Conservation (phyloP, 1,284 basidiomycete species). For the Austropuccinia psidii region DNA sequence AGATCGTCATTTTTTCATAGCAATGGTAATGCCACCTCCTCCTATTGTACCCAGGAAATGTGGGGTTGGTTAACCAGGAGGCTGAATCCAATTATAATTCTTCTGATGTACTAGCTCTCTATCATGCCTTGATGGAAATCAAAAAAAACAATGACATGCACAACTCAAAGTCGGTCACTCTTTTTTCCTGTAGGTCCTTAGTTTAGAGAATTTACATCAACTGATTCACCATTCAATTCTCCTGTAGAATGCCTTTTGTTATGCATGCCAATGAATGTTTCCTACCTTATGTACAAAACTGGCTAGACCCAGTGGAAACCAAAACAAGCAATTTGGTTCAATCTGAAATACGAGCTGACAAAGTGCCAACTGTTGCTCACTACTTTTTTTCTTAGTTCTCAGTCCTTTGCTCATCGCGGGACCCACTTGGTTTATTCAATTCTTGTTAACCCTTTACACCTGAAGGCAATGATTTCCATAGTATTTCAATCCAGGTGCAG, state of each 20-base stretch:
- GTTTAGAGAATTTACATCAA: too few species aligned
- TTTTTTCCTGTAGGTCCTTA: too few species aligned
- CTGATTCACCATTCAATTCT: background rate
- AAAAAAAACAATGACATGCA: conserved; percentile 37
- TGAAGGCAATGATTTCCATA: too few species aligned
- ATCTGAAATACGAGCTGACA: conserved; percentile 78
- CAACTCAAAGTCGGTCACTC: conserved; percentile 21
- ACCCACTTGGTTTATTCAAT: too few species aligned
- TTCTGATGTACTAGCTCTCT: conserved; percentile 24
- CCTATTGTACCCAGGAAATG: background rate
- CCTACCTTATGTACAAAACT: conserved; percentile 77
- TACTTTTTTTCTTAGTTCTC: too few species aligned
- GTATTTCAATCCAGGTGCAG: too few species aligned
- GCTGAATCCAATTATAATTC: background rate
- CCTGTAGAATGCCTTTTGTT: conserved; percentile 32
- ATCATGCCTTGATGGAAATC: conserved; percentile 22
- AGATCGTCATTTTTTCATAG: conserved; percentile 23
- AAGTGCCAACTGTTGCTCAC: too few species aligned
- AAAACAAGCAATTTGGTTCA: conserved; percentile 94
- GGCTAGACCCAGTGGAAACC: conserved; percentile 78
- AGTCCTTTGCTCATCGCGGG: too few species aligned
- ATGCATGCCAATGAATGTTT: conserved; percentile 58
- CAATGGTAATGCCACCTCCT: conserved; percentile 18
- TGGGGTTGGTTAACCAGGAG: too few species aligned
- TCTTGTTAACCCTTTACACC: too few species aligned